Conservation (phyloP, 192 early-diverging fungal species). For the Umbelopsis sp. region DNA sequence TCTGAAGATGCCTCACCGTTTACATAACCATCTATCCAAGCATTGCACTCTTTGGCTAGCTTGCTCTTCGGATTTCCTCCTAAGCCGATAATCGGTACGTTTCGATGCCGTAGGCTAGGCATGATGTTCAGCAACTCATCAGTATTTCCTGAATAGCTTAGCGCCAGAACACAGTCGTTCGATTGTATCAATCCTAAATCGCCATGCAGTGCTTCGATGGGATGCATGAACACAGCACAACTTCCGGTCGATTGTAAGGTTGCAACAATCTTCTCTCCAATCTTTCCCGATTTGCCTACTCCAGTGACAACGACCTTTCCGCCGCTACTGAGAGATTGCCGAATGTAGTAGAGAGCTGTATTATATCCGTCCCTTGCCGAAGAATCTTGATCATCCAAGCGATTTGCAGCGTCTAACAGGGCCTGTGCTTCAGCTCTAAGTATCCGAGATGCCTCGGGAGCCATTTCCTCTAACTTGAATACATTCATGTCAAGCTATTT, state of each 20-base stretch:
- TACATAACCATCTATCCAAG: constrained; percentile 45
- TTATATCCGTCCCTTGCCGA: constrained; percentile 31
- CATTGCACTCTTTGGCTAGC: constrained; percentile 41
- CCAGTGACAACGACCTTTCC: constrained; percentile 50
- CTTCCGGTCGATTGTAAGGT: constrained; percentile 45
- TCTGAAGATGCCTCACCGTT: constrained; percentile 34
- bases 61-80: constrained; percentile 43
- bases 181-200: constrained; percentile 40
- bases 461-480: constrained; percentile 24
- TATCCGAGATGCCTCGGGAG: constrained; percentile 36
- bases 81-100: constrained; percentile 41
- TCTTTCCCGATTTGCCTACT: constrained; percentile 52
- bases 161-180: constrained; percentile 40
- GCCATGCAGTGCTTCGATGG: constrained; percentile 48
- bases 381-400: constrained; percentile 23
- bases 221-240: constrained; percentile 45
- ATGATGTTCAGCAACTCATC: constrained; percentile 42
- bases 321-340: constrained; percentile 33
- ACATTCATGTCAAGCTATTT: background rate
- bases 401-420: constrained; percentile 31
- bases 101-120: constrained; percentile 40
- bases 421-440: constrained; percentile 40
- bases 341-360: constrained; percentile 35
- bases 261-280: constrained; percentile 47
- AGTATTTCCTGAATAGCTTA: constrained; percentile 50